Conservation (phyloP, 1,284 basidiomycete genomes). For the Sporisorium graminicola region DNA sequence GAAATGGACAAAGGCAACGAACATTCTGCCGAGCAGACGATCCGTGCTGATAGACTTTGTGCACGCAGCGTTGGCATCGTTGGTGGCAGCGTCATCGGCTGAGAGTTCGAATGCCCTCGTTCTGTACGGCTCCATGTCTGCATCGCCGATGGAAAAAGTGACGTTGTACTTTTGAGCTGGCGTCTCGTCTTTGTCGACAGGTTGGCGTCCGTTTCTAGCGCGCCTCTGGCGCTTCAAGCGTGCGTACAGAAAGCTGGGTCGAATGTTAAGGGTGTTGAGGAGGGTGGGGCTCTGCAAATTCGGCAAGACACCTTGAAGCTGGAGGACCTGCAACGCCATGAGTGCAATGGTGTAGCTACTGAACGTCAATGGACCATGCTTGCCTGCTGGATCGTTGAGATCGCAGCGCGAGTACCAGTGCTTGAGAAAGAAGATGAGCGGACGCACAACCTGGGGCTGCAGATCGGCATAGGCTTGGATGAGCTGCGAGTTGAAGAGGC, state of each 20-base stretch:
- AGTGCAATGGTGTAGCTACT: slow-evolving; percentile 62
- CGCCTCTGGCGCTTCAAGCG: slow-evolving; percentile 30
- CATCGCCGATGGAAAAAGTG: slow-evolving; percentile 21
- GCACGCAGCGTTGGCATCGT: background rate
- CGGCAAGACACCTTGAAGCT: slow-evolving; percentile 62
- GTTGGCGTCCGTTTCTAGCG: slow-evolving; percentile 13
- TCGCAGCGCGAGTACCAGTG: slow-evolving; percentile 51
- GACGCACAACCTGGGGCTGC: slow-evolving; percentile 50
- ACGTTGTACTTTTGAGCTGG: slow-evolving; percentile 37
- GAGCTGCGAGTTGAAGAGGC: slow-evolving; percentile 55
- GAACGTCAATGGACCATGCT: slow-evolving; percentile 45
- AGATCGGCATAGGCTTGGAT: slow-evolving; percentile 57
- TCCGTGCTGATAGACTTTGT: slow-evolving; percentile 1
- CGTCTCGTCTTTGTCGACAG: background rate
- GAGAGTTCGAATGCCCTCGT: slow-evolving; percentile 5
- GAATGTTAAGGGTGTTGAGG: slow-evolving; percentile 42
- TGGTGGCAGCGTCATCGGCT: background rate
- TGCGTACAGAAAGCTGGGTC: slow-evolving; percentile 45
- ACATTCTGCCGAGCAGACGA: slow-evolving; percentile 35
- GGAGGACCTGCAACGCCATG: slow-evolving; percentile 67
- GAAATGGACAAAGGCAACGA: slow-evolving; percentile 32
- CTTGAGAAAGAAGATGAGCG: slow-evolving; percentile 62
- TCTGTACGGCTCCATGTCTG: slow-evolving; percentile 10
- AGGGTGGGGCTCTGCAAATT: slow-evolving; percentile 67
- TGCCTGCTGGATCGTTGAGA: slow-evolving; percentile 60